Evolutionary conservation across 495 filamentous ascomycete genomes (phyloP).

Genomic region (Lepidopterella palustris): DNA sequence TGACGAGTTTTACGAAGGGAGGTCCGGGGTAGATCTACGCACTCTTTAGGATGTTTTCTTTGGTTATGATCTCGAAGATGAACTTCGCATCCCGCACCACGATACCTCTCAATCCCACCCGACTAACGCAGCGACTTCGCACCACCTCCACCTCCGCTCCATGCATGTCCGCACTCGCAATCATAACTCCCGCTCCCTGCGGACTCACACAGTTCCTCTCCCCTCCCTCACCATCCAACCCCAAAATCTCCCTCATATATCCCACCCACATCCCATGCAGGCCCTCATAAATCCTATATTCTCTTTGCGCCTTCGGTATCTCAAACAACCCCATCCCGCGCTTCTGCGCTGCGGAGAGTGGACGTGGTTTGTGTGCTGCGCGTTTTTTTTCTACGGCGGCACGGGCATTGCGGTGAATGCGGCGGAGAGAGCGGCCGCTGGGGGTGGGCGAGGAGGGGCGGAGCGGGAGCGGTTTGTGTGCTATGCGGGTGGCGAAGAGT

Average conservation of each 20-base stretch:
- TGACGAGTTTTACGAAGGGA: neutral
- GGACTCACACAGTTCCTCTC: slow-evolving; percentile 43
- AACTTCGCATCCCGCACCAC: slow-evolving; percentile 84
- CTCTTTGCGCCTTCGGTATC: slow-evolving; percentile 59
- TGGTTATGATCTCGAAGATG: slow-evolving; percentile 75
- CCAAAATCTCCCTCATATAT: slow-evolving; percentile 74
- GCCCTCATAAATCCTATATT: slow-evolving; percentile 68
- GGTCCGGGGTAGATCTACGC: neutral
- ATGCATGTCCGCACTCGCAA: slow-evolving; percentile 82
- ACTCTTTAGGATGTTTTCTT: slow-evolving; percentile 56
- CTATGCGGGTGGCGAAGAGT: slow-evolving; percentile 75
- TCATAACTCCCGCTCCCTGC: slow-evolving; percentile 53
- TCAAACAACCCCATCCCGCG: slow-evolving; percentile 65
- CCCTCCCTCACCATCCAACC: slow-evolving; percentile 33
- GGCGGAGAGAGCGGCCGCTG: slow-evolving; percentile 28
- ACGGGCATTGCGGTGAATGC: slow-evolving; percentile 60
- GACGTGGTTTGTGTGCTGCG: slow-evolving; percentile 54
- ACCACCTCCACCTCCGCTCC: slow-evolving; percentile 81
- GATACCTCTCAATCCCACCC: slow-evolving; percentile 80
- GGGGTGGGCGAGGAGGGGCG: slow-evolving; percentile 58
- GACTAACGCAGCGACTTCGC: slow-evolving; percentile 65
- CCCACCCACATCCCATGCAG: slow-evolving; percentile 72
- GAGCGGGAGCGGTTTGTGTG: slow-evolving; percentile 74
- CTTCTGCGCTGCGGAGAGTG: slow-evolving; percentile 75
- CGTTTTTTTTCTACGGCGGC: slow-evolving; percentile 45